Base-by-base conservation (phyloP, 768 basidiomycete species). In the Xerocomellus chrysenteron region DNA sequence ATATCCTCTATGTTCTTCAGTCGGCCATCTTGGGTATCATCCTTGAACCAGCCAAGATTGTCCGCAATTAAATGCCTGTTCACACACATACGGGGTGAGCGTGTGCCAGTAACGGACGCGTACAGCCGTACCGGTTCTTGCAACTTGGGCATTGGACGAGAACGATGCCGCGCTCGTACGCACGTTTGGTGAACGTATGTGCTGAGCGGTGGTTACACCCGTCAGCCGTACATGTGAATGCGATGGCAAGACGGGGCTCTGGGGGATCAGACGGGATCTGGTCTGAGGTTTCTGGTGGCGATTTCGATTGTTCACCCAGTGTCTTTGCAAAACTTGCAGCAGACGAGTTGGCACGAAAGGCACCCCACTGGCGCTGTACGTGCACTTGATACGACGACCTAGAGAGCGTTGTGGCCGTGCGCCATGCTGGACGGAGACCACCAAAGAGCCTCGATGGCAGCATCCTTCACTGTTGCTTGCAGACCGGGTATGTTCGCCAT, bases 101-200 rank as follows among this genome's bases (percentile, higher is more conserved):
- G 9, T 28, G 4, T 5, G n/a, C 14, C 9, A 21, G 36, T 16
- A 19, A 43, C 24, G 32, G 19, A 26, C 17, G 26, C 26, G 39
- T 36, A 32, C 73, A 16, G 21, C 21, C 85, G 51, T 67, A 93
- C 90, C 95, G 77, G 65, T 90, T 92, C 64, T 89, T 85, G 70
- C 96, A 99, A 14, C 82, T 82, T 2, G 95, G 94, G 74, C 96
- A 99, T 68, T 94, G 83, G 1, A 97, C 83, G 28, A 99, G 77
- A 3, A 98, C 95, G 50, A 98, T 86, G 0, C 96, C 96, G 44
- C 80, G 82, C 68, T 89, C 82, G 72, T 99, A 99, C 19, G 92
- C 83, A 44, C 85, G 81, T 68, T 85, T 88, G 7, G 91, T 82
- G 70, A 98, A 98, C 58, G 90, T 81, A 65, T 98, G 95, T 6